Evolutionary conservation across 2,329 filamentous ascomycete species (phyloP), one percentile per base, ranked within the genome.

Genomic region (Zymoseptoria brevis): DNA sequence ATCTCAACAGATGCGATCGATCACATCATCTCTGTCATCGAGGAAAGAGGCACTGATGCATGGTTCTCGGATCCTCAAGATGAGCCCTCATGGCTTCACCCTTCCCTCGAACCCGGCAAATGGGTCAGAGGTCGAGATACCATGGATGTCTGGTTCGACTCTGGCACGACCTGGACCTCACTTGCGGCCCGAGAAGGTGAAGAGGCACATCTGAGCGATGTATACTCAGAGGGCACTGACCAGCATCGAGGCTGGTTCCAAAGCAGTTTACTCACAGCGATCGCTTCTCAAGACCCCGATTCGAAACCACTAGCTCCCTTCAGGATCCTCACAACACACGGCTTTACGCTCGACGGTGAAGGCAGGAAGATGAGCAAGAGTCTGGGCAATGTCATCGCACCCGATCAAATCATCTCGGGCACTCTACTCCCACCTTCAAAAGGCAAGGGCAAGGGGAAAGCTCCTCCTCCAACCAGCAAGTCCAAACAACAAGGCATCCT

Each of bases 131-230:
- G 93, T 13, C 89, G 80, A 50, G 94, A 99, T 69, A 99, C 94
- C 0, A 99, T 99, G 94, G 94, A 99, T 73, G 94, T 99, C 8
- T 99, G 94, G 94, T 99, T 99, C 67, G 94, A 99, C 73, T 97
- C 94, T 65, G 94, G 94, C 5, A 96, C 89, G 54, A 96, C 90
- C 69, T 99, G 94, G 94, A 88, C 82, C 1, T 76, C 77, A 41
- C 75, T 83, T 41, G 2, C 73, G 74, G 26, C 26, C 24, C 69
- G 66, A 8, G 71, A 66, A 30, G 67, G 60, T 35, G 62, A 60
- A 6, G 35, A 45, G 70, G 73, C 26, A 64, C 64, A 86, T 72
- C 62, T 78, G 22, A 90, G 90, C 0, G 91, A 99, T 72, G 82
- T 97, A 22, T 97, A 96, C 71, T 82, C 97, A 2, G 94, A 99